phyloP scores from a whole-genome alignment of 1,139 yeast genomes.

The Sugiyamaella xylanicola region DNA sequence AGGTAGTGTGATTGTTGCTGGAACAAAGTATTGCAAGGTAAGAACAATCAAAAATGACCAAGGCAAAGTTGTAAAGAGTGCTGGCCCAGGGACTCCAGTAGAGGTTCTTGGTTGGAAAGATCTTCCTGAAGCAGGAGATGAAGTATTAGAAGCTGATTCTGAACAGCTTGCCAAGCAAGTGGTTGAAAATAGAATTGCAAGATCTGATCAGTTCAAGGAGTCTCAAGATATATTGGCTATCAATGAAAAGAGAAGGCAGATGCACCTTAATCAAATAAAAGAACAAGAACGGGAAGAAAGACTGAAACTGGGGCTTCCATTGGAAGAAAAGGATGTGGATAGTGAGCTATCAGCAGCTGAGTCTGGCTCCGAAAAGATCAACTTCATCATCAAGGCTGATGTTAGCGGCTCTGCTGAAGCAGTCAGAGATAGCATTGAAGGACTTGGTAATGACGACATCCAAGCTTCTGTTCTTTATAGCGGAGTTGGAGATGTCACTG shows the following conservation, averaged over 20 bases:
- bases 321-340: slow-evolving; percentile 40
- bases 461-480: slow-evolving; percentile 64
- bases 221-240: slow-evolving; percentile 68
- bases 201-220: slow-evolving; percentile 61
- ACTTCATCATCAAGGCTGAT: slow-evolving; percentile 83
- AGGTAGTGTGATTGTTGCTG: slow-evolving; percentile 79
- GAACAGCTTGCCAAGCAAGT: slow-evolving; percentile 80
- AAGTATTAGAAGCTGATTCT: slow-evolving; percentile 69
- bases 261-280: slow-evolving; percentile 49
- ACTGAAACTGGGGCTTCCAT: slow-evolving; percentile 39
- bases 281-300: slow-evolving; percentile 39
- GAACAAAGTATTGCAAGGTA: slow-evolving; percentile 83
- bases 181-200: slow-evolving; percentile 59
- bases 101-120: slow-evolving; percentile 95
- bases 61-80: slow-evolving; percentile 64
- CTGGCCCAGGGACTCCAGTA: slow-evolving; percentile 89
- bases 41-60: slow-evolving; percentile 77
- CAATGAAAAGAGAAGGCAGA: slow-evolving; percentile 53
- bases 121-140: slow-evolving; percentile 90
- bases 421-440: slow-evolving; percentile 70
- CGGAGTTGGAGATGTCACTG: slow-evolving; percentile 86
- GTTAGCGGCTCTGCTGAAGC: slow-evolving; percentile 75
- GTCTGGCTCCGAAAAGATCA: slow-evolving; percentile 43
- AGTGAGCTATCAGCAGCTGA: slow-evolving; percentile 32
- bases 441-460: slow-evolving; percentile 85